These are phyloP conservation scores for Leccinum rimulosum DNA, from an alignment of 768 basidiomycete genomes.

Conservation along the genomic window DNA sequence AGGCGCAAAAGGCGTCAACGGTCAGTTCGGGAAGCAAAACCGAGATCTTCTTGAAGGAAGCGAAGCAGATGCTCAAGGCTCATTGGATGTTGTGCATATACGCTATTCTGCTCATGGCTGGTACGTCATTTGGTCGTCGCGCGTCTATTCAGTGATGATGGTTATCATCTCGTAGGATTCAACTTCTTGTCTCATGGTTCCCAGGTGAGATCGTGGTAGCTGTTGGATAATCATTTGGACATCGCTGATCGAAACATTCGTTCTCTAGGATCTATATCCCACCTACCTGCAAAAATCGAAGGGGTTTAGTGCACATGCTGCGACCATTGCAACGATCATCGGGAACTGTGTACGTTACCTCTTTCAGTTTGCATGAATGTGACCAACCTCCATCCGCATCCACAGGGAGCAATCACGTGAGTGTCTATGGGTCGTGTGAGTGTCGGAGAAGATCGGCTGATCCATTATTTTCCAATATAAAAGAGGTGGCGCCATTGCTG, in stretches of 20 bases:
- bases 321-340: background rate
- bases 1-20: constrained; percentile 45
- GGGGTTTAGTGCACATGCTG: constrained; percentile 41
- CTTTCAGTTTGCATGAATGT: background rate
- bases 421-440: constrained; percentile 18
- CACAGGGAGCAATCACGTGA: constrained; percentile 45
- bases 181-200: constrained; percentile 79
- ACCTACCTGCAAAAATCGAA: constrained; percentile 69
- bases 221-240: background rate
- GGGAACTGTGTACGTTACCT: constrained; percentile 49
- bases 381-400: background rate
- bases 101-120: constrained; percentile 78
- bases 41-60: constrained; percentile 68
- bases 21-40: constrained; percentile 49
- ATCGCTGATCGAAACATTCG: background rate
- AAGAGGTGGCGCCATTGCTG: constrained; percentile 70
- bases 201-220: constrained; percentile 37
- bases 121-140: constrained; percentile 21
- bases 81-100: constrained; percentile 87
- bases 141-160: background rate
- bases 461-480: background rate
- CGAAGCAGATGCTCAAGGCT: constrained; percentile 69
- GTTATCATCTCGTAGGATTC: constrained; percentile 45
- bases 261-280: constrained; percentile 67
- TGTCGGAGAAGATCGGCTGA: background rate